Conservation (phyloP, 2,329 filamentous ascomycete species). For the Magnaporthales sp. region DNA sequence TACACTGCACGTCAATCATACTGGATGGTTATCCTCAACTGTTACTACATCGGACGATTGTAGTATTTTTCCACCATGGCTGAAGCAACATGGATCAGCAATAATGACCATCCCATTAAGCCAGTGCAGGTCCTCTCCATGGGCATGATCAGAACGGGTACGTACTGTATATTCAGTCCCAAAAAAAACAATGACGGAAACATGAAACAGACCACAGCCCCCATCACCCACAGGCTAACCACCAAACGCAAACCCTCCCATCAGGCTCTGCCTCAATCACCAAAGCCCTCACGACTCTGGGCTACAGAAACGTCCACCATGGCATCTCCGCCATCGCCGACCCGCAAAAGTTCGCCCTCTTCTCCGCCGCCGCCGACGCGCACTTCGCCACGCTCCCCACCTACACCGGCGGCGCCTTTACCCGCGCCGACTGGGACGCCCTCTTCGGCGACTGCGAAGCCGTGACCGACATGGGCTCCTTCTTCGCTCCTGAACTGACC, state of each 20-base stretch:
- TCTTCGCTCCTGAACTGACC: conserved; percentile 33
- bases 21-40: too few relatives aligned
- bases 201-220: neutral
- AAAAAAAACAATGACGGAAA: too few relatives aligned
- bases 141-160: neutral
- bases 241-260: neutral
- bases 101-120: neutral
- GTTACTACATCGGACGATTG: too few relatives aligned
- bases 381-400: too few relatives aligned
- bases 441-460: neutral
- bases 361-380: too few relatives aligned
- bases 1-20: too few relatives aligned
- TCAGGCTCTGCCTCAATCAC: neutral
- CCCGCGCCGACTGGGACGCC: conserved; percentile 2
- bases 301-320: too few relatives aligned
- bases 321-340: too few relatives aligned
- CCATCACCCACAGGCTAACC: neutral
- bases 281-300: neutral
- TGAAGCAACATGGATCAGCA: neutral
- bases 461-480: neutral
- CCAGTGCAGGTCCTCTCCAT: neutral
- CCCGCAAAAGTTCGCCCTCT: too few relatives aligned
- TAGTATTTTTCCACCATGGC: too few relatives aligned
- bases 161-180: neutral
- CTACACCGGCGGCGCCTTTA: too few relatives aligned